Conservation (phyloP, 768 basidiomycete species). For the Leccinum disarticulatum region DNA sequence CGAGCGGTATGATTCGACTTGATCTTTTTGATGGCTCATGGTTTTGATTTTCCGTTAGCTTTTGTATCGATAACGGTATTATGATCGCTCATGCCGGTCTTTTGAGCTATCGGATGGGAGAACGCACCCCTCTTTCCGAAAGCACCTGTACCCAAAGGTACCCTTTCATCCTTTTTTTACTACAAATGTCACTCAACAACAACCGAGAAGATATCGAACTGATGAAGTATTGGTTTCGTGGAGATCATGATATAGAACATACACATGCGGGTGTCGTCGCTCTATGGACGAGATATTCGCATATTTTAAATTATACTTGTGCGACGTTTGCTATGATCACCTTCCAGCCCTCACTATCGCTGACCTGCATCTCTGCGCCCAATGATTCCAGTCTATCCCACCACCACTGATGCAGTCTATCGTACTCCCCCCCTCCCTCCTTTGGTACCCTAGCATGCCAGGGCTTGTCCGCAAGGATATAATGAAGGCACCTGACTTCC, state of each 20-base stretch:
- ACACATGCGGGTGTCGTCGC: neutral
- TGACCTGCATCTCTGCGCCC: conserved; percentile 41
- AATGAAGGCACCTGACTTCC: conserved; percentile 84
- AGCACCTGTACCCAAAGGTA: conserved; percentile 92
- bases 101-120: conserved; percentile 88
- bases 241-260: conserved; percentile 43
- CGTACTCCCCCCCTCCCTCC: conserved; percentile 47
- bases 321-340: conserved; percentile 53
- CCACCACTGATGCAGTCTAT: conserved; percentile 71
- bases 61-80: conserved; percentile 99
- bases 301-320: conserved; percentile 4
- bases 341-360: conserved; percentile 49
- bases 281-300: neutral
- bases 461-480: conserved; percentile 84
- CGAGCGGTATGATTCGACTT: conserved; percentile 24
- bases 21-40: neutral
- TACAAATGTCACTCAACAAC: conserved; percentile 9
- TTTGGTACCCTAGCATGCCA: conserved; percentile 59
- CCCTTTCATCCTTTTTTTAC: neutral
- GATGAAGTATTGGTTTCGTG: conserved; percentile 93
- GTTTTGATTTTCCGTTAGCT: conserved; percentile 49
- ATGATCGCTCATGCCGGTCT: conserved; percentile 99
- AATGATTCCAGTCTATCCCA: conserved; percentile 61
- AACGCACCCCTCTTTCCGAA: conserved; percentile 69
- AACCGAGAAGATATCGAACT: conserved; percentile 73